Base-by-base conservation (phyloP, 306 rosid genomes). In the Nissolia schottii region DNA sequence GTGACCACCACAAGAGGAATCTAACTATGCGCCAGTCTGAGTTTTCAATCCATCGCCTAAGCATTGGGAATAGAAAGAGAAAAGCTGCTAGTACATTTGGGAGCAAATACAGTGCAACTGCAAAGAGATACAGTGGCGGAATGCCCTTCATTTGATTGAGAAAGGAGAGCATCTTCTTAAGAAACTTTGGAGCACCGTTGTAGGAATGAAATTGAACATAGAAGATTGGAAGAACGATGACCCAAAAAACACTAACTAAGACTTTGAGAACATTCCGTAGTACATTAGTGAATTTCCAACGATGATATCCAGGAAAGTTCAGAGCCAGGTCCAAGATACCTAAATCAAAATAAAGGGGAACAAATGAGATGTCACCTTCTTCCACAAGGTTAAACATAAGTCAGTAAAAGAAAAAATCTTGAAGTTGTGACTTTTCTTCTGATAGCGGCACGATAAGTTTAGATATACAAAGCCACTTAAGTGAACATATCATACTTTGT, bases 31-130 rank as follows among this genome's bases (percentile, higher is more conserved):
- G 96, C 99, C 99, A 94, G 81, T 94, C 86, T 46, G 99, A 94
- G 85, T 89, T 94, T 85, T 94, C 99, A 76, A 94, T 94, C 97
- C 96, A 91, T 74, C 99, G 99, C 37, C 97, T 89, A 67, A 94
- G 88, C 96, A 94, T 82, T 22, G 99, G 99, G 74, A 94, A 91
- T 49, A 89, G 62, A 87, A 94, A 94, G 70, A 94, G 78, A 77
- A 37, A 43, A 49, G 88, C 91, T 54, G 88, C 86, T 48, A 94
- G 84, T 66, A 81, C 45, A 85, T 94, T 94, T 72, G 99, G 99
- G 43, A 94, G 86, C 83, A 94, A 41, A 81, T 94, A 94, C 31
- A 89, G n/a, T 69, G 73, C 89, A 38, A 94, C 94, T 5, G 90
- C 97, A 63, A 94, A 11, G 35, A 91, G 60, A 82, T 94, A 94